These are phyloP conservation scores for Penicillium pulvis DNA, from an alignment of 495 filamentous ascomycete genomes.

Conservation along the genomic window DNA sequence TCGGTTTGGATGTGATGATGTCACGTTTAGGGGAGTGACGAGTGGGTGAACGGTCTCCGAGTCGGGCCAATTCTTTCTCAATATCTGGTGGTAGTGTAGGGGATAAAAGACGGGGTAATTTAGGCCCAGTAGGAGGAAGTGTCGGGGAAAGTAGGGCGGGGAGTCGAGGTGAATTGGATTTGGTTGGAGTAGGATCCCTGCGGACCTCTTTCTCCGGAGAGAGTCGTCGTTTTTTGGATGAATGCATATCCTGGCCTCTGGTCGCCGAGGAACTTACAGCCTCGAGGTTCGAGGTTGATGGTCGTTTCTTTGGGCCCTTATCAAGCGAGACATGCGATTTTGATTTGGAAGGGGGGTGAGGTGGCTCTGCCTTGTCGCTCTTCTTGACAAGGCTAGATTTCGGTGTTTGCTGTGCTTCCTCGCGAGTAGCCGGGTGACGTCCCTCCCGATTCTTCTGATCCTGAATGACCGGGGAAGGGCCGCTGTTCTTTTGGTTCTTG, in stretches of 20 bases:
- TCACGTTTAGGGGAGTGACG: conserved; percentile 21
- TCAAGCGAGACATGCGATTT: conserved; percentile 15
- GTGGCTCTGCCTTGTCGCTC: conserved; percentile 12
- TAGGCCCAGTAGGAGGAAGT: conserved; percentile 35
- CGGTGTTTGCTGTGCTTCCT: conserved; percentile 22
- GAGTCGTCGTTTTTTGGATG: conserved; percentile 36
- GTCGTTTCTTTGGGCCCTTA: conserved; percentile 37
- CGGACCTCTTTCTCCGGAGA: conserved; percentile 30
- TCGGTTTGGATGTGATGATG: conserved; percentile 9
- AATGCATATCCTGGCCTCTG: conserved; percentile 23
- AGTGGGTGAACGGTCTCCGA: conserved; percentile 28
- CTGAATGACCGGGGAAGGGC: conserved; percentile 25
- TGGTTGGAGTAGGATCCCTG: conserved; percentile 21
- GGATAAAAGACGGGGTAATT: conserved; percentile 21
- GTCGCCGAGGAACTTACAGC: conserved; percentile 15
- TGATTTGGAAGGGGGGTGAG: conserved; percentile 13
- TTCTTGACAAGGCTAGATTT: conserved; percentile 25
- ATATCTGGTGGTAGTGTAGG: conserved; percentile 49
- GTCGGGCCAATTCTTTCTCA: conserved; percentile 47
- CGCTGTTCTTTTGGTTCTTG: conserved; percentile 46
- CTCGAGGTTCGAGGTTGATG: conserved; percentile 28
- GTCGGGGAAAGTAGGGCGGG: conserved; percentile 47
- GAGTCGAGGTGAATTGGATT: conserved; percentile 32
- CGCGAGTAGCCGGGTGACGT: conserved; percentile 17
- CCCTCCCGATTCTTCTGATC: conserved; percentile 22